Percentiles rank a stretch among this genome's conserved stretches.
Evolutionary conservation across 768 basidiomycete genomes (phyloP).

Genomic region (Boletus edulis): DNA sequence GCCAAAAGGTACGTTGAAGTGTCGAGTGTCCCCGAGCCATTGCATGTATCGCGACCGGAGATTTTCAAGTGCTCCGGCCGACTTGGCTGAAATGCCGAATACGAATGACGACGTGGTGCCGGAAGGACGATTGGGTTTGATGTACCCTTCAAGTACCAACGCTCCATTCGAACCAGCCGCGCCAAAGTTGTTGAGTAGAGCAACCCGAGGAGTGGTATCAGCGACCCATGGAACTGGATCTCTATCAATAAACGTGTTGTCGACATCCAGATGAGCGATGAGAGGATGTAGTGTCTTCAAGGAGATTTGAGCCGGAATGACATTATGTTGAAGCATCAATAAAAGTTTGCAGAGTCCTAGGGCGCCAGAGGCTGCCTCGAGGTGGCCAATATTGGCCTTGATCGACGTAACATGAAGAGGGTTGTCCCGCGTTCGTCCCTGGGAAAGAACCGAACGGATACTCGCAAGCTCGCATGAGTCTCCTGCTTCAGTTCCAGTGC

Average conservation of each 20-base stretch:
- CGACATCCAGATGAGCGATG: constrained; percentile 46
- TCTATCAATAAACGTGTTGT: constrained; percentile 50
- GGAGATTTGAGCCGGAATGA: constrained; percentile 62
- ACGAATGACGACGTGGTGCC: constrained; percentile 31
- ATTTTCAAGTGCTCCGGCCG: constrained; percentile 41
- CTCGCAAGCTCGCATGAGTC: constrained; percentile 66
- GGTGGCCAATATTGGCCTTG: constrained; percentile 73
- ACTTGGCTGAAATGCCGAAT: constrained; percentile 65
- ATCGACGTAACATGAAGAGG: constrained; percentile 66
- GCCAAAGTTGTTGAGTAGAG: constrained; percentile 73
- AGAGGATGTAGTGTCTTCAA: constrained; percentile 54
- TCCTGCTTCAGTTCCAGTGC: constrained; percentile 70
- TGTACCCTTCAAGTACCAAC: constrained; percentile 56
- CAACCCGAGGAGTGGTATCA: constrained; percentile 42
- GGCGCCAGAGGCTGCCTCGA: constrained; percentile 74
- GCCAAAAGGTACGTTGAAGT: constrained; percentile 29
- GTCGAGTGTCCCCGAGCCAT: constrained; percentile 41
- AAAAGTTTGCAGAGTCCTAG: constrained; percentile 69
- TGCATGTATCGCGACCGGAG: constrained; percentile 47
- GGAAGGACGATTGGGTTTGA: constrained; percentile 4
- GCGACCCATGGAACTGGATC: constrained; percentile 41
- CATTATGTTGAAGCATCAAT: constrained; percentile 57
- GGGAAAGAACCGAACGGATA: constrained; percentile 53
- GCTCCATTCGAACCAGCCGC: constrained; percentile 71
- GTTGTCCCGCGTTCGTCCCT: constrained; percentile 39